Conservation (phyloP, 1,284 basidiomycete species). For the Irpex rosettiformis region DNA sequence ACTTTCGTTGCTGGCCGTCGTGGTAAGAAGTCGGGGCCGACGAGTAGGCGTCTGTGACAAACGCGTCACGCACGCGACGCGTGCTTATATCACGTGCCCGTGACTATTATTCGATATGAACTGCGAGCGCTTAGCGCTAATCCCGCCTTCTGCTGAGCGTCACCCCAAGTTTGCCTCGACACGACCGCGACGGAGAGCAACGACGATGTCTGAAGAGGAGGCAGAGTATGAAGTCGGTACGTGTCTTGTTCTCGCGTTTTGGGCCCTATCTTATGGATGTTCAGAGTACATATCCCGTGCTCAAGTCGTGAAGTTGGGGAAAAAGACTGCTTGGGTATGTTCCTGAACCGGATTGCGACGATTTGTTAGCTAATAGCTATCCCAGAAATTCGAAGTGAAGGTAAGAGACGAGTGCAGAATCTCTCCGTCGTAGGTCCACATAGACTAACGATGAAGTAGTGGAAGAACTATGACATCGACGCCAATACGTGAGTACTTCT, state of each 20-base stretch:
- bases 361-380: neutral
- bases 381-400: constrained; percentile 59
- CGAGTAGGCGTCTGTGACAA: neutral
- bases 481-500: constrained; percentile 61
- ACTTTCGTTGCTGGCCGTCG: neutral
- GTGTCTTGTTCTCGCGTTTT: constrained; percentile 22
- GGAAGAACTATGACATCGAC: constrained; percentile 59
- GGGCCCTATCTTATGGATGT: neutral
- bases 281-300: constrained; percentile 55
- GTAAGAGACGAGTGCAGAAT: constrained; percentile 30
- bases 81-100: neutral
- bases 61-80: constrained; percentile 1
- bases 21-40: neutral
- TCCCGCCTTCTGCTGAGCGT: neutral
- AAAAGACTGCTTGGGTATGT: constrained; percentile 42
- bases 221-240: constrained; percentile 68
- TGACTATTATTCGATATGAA: neutral
- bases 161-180: neutral
- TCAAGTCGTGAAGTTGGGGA: constrained; percentile 36
- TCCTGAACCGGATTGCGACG: neutral
- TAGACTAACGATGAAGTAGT: constrained; percentile 38
- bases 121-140: neutral
- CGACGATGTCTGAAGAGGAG: constrained; percentile 5
- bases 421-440: too few species aligned
- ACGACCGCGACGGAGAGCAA: neutral